A percentile compares a stretch with the other conserved stretches of the same genome.
These are phyloP conservation scores for Tolypocladium sp. DNA, from an alignment of 2,329 filamentous ascomycete species.

Conservation along the genomic window DNA sequence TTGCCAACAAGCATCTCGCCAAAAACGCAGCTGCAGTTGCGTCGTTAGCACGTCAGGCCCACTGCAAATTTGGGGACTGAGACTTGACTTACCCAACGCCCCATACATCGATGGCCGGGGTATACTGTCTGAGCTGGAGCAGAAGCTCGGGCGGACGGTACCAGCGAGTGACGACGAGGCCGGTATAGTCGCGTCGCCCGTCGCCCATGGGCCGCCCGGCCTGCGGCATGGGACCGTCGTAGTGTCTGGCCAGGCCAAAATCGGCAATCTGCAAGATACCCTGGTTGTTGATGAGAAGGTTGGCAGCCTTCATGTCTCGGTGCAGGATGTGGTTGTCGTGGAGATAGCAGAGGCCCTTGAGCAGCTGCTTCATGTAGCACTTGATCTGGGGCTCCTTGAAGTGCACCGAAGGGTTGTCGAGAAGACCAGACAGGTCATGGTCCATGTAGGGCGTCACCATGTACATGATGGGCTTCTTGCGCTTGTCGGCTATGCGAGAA, in stretches of 20 bases:
- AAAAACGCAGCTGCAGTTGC: constrained; percentile 77
- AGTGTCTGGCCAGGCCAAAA: constrained; percentile 89
- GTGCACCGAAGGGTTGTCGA: constrained; percentile 85
- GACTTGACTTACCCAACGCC: constrained; percentile 68
- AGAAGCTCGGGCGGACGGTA: constrained; percentile 91
- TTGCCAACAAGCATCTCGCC: constrained; percentile 95
- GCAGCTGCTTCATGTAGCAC: constrained; percentile 90
- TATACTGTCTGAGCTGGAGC: constrained; percentile 80
- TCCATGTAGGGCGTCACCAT: constrained; percentile 99
- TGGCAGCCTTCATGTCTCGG: constrained; percentile 98
- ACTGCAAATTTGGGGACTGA: not conserved
- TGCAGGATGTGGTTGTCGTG: constrained; percentile 88
- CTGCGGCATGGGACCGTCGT: constrained; percentile 73
- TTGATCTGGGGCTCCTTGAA: constrained; percentile 92
- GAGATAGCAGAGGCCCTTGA: constrained; percentile 82
- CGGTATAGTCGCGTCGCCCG: constrained; percentile 84
- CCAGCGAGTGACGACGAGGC: constrained; percentile 94
- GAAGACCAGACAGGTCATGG: constrained; percentile 91
- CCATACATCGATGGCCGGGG: constrained; percentile 97
- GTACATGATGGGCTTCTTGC: constrained; percentile 82
- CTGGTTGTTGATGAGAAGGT: constrained; percentile 89
- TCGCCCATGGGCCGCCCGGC: constrained; percentile 74
- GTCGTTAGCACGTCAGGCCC: constrained; percentile 10
- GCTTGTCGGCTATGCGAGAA: constrained; percentile 53
- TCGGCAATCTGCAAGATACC: constrained; percentile 94